Conservation (phyloP, 2,329 filamentous ascomycete genomes). For the Neurospora sp. region DNA sequence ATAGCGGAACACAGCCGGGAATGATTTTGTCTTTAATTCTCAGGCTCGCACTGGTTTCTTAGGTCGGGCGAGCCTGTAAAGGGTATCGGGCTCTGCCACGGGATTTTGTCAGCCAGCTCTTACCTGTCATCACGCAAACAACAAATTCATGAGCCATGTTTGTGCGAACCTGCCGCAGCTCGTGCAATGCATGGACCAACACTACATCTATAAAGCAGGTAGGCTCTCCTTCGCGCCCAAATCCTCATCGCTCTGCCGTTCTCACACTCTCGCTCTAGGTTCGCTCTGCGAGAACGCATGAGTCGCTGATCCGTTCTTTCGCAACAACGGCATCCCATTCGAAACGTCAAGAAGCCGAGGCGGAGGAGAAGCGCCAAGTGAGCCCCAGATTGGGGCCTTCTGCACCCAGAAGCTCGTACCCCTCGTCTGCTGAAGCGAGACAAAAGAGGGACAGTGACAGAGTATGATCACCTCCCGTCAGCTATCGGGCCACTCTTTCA, state of each 20-base stretch:
- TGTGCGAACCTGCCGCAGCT: conserved; percentile 20
- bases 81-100: neutral
- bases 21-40: neutral
- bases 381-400: neutral
- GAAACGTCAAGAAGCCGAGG: conserved; percentile 6
- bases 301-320: neutral
- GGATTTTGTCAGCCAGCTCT: neutral
- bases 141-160: conserved; percentile 26
- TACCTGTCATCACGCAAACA: neutral
- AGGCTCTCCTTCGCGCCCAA: neutral
- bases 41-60: neutral
- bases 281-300: neutral
- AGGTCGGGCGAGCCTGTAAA: neutral
- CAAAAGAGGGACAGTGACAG: conserved; percentile 37
- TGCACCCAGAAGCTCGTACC: conserved; percentile 20
- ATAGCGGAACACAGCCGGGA: neutral
- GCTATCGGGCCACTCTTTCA: neutral
- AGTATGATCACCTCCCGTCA: conserved; percentile 23
- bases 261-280: neutral
- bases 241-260: neutral
- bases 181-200: conserved; percentile 28
- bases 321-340: conserved; percentile 1
- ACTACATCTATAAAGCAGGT: conserved; percentile 27
- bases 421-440: conserved; percentile 33
- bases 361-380: conserved; percentile 8